phyloP scores from a whole-genome alignment of 176 grass and related monocot species.

The Juncus inflexus region DNA sequence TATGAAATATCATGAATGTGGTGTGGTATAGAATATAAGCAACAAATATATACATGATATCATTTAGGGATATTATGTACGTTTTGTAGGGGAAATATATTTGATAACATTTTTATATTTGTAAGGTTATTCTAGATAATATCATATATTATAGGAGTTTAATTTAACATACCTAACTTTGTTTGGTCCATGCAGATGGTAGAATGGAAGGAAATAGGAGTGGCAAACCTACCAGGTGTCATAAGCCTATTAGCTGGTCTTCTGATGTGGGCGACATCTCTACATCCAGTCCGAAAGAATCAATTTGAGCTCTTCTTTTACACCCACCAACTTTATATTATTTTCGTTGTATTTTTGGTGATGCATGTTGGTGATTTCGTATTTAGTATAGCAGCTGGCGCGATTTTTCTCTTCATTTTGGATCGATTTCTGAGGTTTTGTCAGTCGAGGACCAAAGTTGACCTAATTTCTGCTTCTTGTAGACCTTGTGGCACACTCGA shows the following conservation, averaged over 20 bases:
- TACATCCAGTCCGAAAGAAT: slow-evolving; percentile 77
- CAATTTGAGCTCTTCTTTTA: slow-evolving; percentile 98
- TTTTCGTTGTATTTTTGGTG: slow-evolving; percentile 83
- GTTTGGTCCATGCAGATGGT: slow-evolving; percentile 38
- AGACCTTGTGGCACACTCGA: slow-evolving; percentile 82
- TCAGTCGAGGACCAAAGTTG: slow-evolving; percentile 77
- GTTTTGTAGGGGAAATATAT: neutral
- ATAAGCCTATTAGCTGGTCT: slow-evolving; percentile 86
- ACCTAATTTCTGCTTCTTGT: slow-evolving; percentile 63
- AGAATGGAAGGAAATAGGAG: slow-evolving; percentile 69
- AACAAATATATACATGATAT: neutral
- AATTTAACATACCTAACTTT: neutral
- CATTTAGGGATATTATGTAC: neutral
- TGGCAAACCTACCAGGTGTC: slow-evolving; percentile 82
- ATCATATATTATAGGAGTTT: too few relatives aligned
- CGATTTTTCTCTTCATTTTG: slow-evolving; percentile 83
- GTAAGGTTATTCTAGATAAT: too few relatives aligned
- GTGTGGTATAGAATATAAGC: slow-evolving; percentile 2
- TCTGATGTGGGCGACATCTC: slow-evolving; percentile 93
- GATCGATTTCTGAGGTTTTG: slow-evolving; percentile 89
- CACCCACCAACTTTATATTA: slow-evolving; percentile 91
- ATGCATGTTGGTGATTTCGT: slow-evolving; percentile 76
- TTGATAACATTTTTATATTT: neutral
- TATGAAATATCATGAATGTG: too few relatives aligned
- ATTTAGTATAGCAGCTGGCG: slow-evolving; percentile 68